Base-by-base conservation (phyloP, 2,329 filamentous ascomycete species). In the Talaromyces sp. region DNA sequence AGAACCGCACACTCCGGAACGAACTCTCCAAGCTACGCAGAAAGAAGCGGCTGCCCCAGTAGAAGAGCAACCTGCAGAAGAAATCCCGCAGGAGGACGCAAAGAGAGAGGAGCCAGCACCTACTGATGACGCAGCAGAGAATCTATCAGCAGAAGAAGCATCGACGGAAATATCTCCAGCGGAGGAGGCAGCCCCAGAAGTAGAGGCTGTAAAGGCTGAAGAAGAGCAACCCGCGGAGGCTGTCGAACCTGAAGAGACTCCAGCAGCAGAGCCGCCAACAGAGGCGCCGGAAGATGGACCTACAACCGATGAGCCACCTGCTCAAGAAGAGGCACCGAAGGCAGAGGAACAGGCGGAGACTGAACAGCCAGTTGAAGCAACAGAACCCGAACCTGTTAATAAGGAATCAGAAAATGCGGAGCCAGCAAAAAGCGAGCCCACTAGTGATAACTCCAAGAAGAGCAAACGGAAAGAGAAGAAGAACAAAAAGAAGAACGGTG, bases 171-270 rank as follows among this genome's bases (percentile, higher is more conserved):
- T 14, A 16, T 24, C 63, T 14, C 14, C 62, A 27, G 66, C 68
- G 10, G 68, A 69, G 19, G 67, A 68, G 66, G 27, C 65, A 52
- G 27, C 66, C n/a, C 19, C 56, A 62, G 65, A 67, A 52, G 11
- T 13, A 16, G 35, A 58, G 27, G 27, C 56, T 58, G 63, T 9
- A 68, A 58, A 60, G 64, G 47, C 13, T 35, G 63, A 61, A 37
- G 56, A 45, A 37, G 62, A 65, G 24, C 64, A 71, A 39, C 60
- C 69, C 43, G 22, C 65, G 10, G 39, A 63, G 24, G 67, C 67
- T 35, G 66, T 69, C 61, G 56, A 67, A 47, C 50, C 68, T 60
- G 56, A 60, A 37, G 67, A 66, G 27, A 67, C 67, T 27, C 59
- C 67, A 31, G 39, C 66, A 19, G 64, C 70, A 13, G 62, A 66